Base-by-base conservation (phyloP, 2,329 filamentous ascomycete genomes). In the Gaeumannomyces sp. region DNA sequence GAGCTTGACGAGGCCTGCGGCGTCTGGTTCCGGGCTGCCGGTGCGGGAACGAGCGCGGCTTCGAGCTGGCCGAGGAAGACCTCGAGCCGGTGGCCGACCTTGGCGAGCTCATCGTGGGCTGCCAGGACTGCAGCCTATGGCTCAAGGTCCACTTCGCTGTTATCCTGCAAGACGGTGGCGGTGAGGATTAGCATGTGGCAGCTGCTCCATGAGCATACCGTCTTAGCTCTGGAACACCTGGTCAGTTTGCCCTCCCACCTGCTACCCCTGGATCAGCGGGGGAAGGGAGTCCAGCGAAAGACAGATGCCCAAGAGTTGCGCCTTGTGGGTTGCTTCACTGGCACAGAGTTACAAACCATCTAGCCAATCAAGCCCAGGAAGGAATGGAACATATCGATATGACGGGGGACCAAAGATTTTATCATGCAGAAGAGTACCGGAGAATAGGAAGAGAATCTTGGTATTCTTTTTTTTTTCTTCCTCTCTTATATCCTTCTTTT, bases 61-160 rank as follows among this genome's bases (percentile, higher is more conserved):
- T 85, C 71, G 73, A 81, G 33, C 82, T 89, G 67, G 76, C 74
- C 22, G 87, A 89, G 74, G 74, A 73, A 11, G 85, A 89, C 71
- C 76, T 90, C 61, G 83, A 86, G 68, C 84, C 60, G 25, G 28
- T 81, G 56, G 80, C 79, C 60, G 83, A 85, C 62, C 78, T 83
- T 67, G 83, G 86, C 11, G 85, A 87, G 71, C 73, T 89, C 60
- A 79, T 88, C 73, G 86, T 90, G 57, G 87, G 85, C 14, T 90
- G 87, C 70, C 78, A 80, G 65, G 87, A 89, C 70, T 90, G 87
- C 69, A 89, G 87, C 71, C 76, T 90, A 60, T 89, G 86, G 86
- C 73, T 89, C 63, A 81, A 82, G 65, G 85, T 90, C 53, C 80
- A 86, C 62, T 90, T 89, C 77, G 85, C 83, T 11, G 79, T 87